These are phyloP conservation scores for Argentina anserina DNA, from an alignment of 306 rosid genomes.

Conservation along the genomic window DNA sequence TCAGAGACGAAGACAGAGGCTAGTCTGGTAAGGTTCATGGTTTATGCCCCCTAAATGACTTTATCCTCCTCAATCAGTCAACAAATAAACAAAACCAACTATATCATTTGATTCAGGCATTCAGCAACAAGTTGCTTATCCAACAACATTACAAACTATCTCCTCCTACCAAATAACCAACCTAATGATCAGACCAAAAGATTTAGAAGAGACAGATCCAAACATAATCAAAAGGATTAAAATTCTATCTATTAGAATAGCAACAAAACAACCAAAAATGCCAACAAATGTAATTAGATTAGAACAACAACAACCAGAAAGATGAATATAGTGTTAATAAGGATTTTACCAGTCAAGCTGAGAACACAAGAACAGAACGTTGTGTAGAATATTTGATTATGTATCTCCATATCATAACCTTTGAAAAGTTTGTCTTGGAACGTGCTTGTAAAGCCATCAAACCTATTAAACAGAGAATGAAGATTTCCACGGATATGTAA, in stretches of 20 bases:
- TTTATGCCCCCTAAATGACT: not conserved
- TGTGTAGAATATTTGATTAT: constrained; percentile 95
- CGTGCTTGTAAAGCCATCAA: constrained; percentile 97
- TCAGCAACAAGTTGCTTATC: not conserved
- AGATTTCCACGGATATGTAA: constrained; percentile 5
- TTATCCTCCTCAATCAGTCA: not conserved
- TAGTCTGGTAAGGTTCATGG: not conserved
- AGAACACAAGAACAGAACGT: constrained; percentile 85
- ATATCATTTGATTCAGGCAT: not conserved
- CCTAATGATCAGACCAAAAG: not conserved
- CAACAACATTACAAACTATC: not conserved
- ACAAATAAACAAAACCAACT: not conserved
- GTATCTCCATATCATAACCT: constrained; percentile 98
- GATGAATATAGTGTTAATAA: not conserved
- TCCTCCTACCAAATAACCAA: not conserved
- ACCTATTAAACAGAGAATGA: constrained; percentile 33
- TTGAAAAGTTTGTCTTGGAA: constrained; percentile 92
- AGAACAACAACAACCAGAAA: not conserved
- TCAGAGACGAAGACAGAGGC: not conserved
- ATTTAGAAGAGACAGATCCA: not conserved
- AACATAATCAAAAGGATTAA: not conserved
- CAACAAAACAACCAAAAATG: not conserved
- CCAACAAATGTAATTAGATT: not conserved
- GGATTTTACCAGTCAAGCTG: constrained; percentile 73
- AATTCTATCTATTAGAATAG: not conserved